These are phyloP conservation scores for Clarireedia homoeocarpa DNA, from an alignment of 2,329 filamentous ascomycete genomes.

Conservation along the genomic window DNA sequence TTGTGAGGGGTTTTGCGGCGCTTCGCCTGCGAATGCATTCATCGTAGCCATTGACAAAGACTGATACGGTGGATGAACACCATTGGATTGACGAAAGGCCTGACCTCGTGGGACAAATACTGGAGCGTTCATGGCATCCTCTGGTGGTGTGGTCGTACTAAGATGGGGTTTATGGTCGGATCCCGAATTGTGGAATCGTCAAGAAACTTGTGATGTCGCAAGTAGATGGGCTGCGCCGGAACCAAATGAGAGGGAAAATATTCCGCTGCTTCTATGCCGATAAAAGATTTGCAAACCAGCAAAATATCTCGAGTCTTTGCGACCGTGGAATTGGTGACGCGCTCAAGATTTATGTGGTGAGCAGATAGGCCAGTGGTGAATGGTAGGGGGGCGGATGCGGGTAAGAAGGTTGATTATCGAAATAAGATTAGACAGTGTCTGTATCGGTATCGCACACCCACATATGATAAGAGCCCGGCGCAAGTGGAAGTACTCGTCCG, in stretches of 20 bases:
- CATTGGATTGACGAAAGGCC: slow-evolving; percentile 27
- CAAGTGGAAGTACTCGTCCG: neutral
- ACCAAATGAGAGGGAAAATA: neutral
- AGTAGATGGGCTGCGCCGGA: slow-evolving; percentile 1
- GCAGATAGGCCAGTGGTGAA: neutral
- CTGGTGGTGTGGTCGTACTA: slow-evolving; percentile 20
- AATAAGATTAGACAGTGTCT: slow-evolving; percentile 9
- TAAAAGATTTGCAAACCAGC: neutral
- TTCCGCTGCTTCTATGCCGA: neutral
- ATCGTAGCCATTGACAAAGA: slow-evolving; percentile 28
- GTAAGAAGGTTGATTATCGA: slow-evolving; percentile 11
- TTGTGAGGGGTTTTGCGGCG: slow-evolving; percentile 17
- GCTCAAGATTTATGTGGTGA: slow-evolving; percentile 7
- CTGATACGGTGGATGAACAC: slow-evolving; percentile 23
- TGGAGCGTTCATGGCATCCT: slow-evolving; percentile 31
- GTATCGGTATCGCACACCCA: neutral
- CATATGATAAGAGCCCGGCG: slow-evolving; percentile 6
- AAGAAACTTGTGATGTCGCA: slow-evolving; percentile 9
- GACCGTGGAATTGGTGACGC: slow-evolving; percentile 8
- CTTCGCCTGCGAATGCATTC: slow-evolving; percentile 25
- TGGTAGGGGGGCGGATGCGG: slow-evolving; percentile 6
- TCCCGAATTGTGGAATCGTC: slow-evolving; percentile 7
- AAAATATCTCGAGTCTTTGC: slow-evolving; percentile 8
- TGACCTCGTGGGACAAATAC: slow-evolving; percentile 27
- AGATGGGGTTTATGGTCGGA: slow-evolving; percentile 17